Base-by-base conservation (phyloP, 495 filamentous ascomycete species). In the Xylaria telfairii region DNA sequence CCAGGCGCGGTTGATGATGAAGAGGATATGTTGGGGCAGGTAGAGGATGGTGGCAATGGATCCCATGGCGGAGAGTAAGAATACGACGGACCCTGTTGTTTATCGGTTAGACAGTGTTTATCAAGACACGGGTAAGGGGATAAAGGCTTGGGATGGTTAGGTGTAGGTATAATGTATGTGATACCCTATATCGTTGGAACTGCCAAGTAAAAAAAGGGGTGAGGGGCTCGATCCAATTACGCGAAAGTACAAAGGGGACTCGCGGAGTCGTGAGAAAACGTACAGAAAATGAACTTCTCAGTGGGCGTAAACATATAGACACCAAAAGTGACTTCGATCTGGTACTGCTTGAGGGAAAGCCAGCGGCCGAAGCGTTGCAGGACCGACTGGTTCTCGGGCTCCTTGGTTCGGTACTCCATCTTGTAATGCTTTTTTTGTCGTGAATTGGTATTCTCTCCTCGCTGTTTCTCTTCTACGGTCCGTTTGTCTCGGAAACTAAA, bases 11-110 rank as follows among this genome's bases (percentile, higher is more conserved):
- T 87, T 86, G 73, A 91, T 86, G 75, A 99, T 90, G 71, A 89
- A 87, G 72, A 88, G 83, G 75, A 98, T 79, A 80, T 98, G 96
- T 70, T 95, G 90, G 26, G 96, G 96, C 24, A 99, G 92, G 84
- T 99, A 99, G 70, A 98, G 88, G 53, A 92, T 91, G 73, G 89
- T 89, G 68, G 92, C 96, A 74, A 94, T 92, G 71, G 94, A 86
- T 76, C 97, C 88, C 86, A 98, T 90, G 73, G 89, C 89, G 80
- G 93, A 80, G 76, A 96, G 89, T 75, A 96, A 89, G 82, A 99
- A 94, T 77, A 97, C 86, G 78, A 97, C 87, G 12, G 92, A 94
- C 86, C 97, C 96, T 99, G 72, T 67, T 24, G 21, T 28, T 39
- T 24, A 28, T 10, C 21, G 8, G 49, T 39, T 39, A 68, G 53